Evolutionary conservation across 371 early-diverging fungal species (phyloP).

Genomic region (Apophysomyces sp.): DNA sequence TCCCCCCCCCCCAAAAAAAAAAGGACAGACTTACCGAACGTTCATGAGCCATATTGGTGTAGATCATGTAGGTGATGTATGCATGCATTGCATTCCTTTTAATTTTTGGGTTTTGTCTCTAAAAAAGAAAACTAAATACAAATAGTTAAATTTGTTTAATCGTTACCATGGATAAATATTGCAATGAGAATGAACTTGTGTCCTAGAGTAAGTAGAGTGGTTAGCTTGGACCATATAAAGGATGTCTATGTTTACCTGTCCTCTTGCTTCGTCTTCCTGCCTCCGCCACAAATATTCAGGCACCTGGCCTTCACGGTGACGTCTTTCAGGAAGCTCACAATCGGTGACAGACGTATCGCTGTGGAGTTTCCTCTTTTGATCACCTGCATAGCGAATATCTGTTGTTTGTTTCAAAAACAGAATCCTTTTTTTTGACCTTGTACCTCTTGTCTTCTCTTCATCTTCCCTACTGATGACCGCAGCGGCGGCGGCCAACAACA

Average conservation of each 20-base stretch:
- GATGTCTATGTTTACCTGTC: constrained; percentile 4
- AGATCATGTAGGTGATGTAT: constrained; percentile 60
- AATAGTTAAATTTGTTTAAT: neutral
- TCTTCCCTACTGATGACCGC: constrained; percentile 33
- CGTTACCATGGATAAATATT: constrained; percentile 27
- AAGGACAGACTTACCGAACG: constrained; percentile 8
- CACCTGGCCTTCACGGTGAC: neutral
- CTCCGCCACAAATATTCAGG: neutral
- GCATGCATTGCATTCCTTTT: constrained; percentile 61
- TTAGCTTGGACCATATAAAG: too few species aligned
- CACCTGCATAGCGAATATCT: neutral
- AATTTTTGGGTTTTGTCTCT: constrained; percentile 55
- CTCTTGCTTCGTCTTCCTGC: neutral
- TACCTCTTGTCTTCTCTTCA: constrained; percentile 1
- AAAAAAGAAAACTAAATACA: neutral
- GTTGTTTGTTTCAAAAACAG: neutral
- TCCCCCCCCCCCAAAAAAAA: too few species aligned
- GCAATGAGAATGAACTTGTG: constrained; percentile 14
- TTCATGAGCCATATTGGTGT: constrained; percentile 44
- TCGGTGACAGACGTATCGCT: neutral
- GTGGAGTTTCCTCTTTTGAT: constrained; percentile 1
- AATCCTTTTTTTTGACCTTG: neutral
- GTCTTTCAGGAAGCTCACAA: neutral
- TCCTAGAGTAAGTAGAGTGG: neutral
- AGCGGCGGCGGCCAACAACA: constrained; percentile 49